Conservation (phyloP, 1,139 yeast genomes). For the Yamadazyma triangularis region DNA sequence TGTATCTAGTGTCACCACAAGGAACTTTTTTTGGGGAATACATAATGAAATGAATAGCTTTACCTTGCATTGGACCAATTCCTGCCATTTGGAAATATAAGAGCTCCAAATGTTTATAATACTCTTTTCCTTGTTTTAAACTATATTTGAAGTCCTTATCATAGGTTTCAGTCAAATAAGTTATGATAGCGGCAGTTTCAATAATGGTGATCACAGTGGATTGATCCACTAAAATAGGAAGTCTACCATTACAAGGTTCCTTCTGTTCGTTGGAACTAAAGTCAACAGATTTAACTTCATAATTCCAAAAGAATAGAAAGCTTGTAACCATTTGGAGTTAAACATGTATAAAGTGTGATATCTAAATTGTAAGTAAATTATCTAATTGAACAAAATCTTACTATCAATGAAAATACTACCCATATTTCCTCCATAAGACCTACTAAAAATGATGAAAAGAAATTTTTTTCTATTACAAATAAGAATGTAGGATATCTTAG, state of each 20-base stretch:
- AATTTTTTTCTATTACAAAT: no score
- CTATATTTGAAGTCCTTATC: constrained; percentile 50
- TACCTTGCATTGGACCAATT: constrained; percentile 60
- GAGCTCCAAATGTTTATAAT: constrained; percentile 50
- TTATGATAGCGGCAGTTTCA: constrained; percentile 58
- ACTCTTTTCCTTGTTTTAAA: constrained; percentile 38
- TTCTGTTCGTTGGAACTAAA: constrained; percentile 40
- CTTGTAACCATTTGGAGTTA: constrained; percentile 59
- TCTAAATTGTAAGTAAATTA: no score
- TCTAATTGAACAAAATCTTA: no score
- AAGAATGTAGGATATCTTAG: no score
- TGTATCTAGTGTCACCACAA: constrained; percentile 50
- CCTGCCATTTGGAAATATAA: constrained; percentile 55
- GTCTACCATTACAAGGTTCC: constrained; percentile 55
- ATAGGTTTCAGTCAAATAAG: constrained; percentile 52
- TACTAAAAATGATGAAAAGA: no score
- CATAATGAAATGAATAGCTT: constrained; percentile 42
- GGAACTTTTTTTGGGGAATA: constrained; percentile 46
- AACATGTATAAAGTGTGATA: constrained; percentile 28
- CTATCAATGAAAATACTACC: no score
- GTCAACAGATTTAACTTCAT: constrained; percentile 41
- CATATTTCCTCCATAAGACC: no score
- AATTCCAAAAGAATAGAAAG: constrained; percentile 47
- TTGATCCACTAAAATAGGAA: constrained; percentile 52
- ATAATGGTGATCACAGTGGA: constrained; percentile 39